Percentiles rank a stretch among this genome's conserved stretches.
Evolutionary conservation across 352 stramenopile genomes (phyloP).

Genomic region (Phytopythium mirpurense): DNA sequence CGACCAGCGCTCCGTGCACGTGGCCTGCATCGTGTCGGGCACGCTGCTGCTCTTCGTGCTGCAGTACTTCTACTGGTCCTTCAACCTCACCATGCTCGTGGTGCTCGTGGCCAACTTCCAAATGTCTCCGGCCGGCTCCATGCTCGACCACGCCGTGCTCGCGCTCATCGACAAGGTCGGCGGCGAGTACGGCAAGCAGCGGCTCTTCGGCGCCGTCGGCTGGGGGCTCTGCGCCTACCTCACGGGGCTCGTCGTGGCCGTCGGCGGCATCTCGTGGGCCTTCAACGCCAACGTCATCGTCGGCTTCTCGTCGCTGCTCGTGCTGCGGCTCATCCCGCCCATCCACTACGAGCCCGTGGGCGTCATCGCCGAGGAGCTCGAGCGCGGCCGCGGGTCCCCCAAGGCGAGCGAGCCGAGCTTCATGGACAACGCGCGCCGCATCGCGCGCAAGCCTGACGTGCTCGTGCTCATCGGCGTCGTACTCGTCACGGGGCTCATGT

Average conservation of each 20-base stretch:
- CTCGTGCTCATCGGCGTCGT: constrained; percentile 66
- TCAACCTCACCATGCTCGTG: constrained; percentile 43
- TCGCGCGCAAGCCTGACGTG: constrained; percentile 47
- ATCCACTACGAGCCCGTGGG: constrained; percentile 5
- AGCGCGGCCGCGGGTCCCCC: too few species aligned
- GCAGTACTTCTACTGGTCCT: constrained; percentile 49
- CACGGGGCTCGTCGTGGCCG: constrained; percentile 53
- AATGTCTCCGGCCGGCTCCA: constrained; percentile 41
- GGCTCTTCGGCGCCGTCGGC: constrained; percentile 69
- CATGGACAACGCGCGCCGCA: constrained; percentile 20
- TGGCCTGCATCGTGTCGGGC: constrained; percentile 52
- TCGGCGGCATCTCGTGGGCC: constrained; percentile 60
- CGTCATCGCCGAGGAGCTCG: constrained; percentile 19
- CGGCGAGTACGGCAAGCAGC: constrained; percentile 82
- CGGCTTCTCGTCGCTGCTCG: constrained; percentile 44
- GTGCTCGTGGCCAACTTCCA: constrained; percentile 64
- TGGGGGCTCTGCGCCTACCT: constrained; percentile 64
- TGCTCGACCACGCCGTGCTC: constrained; percentile 70
- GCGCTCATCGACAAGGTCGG: constrained; percentile 59
- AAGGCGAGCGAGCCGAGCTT: constrained; percentile 31
- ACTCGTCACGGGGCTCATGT: constrained; percentile 81
- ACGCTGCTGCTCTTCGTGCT: constrained; percentile 53
- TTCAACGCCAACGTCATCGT: constrained; percentile 67
- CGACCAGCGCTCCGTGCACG: constrained; percentile 57
- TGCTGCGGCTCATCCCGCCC: constrained; percentile 56